These are phyloP conservation scores for Sisymbrium altissimum DNA, from an alignment of 345 rosid genomes.

Conservation along the genomic window DNA sequence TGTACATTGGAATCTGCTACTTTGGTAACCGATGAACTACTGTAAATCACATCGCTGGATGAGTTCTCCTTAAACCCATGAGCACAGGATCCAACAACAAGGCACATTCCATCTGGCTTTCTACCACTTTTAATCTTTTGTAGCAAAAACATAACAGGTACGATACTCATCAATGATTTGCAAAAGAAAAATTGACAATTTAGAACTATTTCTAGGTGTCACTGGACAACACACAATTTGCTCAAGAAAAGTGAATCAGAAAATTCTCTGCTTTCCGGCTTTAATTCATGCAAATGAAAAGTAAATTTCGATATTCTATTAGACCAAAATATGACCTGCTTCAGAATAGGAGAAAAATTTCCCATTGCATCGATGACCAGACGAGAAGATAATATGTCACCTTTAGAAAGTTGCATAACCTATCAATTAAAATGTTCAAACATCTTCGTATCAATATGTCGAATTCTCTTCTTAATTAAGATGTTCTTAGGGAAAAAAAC, in stretches of 20 bases:
- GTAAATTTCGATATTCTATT: not conserved
- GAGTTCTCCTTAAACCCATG: constrained; percentile 74
- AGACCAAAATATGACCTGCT: constrained; percentile 54
- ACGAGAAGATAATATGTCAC: constrained; percentile 55
- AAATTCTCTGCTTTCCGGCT: not conserved
- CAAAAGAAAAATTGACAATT: not conserved
- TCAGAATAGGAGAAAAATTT: constrained; percentile 87
- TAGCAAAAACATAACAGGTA: constrained; percentile 17
- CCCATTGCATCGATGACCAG: constrained; percentile 94
- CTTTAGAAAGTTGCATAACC: constrained; percentile 75
- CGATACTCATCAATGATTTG: not conserved
- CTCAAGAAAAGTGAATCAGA: constrained; percentile 9
- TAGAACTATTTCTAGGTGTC: not conserved
- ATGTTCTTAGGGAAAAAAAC: not conserved
- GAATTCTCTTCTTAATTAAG: not conserved
- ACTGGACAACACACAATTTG: not conserved
- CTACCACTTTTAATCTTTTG: constrained; percentile 68
- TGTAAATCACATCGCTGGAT: constrained; percentile 81
- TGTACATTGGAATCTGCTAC: constrained; percentile 72
- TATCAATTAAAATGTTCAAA: not conserved
- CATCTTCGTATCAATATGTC: not conserved
- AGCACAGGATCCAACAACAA: constrained; percentile 95
- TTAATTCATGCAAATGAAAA: not conserved
- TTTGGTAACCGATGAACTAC: constrained; percentile 65
- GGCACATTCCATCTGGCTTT: constrained; percentile 96